Base-by-base conservation (phyloP, 768 basidiomycete species). In the Neoboletus subvelutipes region DNA sequence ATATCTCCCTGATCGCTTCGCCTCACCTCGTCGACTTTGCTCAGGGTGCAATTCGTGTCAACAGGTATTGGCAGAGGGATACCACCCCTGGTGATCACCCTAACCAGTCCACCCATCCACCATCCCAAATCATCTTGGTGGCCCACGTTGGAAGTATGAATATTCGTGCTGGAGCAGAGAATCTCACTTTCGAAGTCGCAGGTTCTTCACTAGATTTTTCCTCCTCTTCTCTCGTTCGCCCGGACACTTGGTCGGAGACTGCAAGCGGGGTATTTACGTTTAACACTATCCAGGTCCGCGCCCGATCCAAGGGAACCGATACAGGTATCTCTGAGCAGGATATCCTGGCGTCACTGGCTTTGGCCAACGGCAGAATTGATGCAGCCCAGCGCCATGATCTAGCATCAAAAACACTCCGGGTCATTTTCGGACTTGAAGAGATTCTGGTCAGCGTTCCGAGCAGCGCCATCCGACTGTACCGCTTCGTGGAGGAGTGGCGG, bases 401-500 rank as follows among this genome's bases (percentile, higher is more conserved):
- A 4, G 56, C 71, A 20, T 67, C 74, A 6, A 77, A 69, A 50
- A 66, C 68, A 5, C 76, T 74, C 18, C 81, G 80, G 13, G 62
- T 82, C 15, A 73, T 79, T 4, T 75, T 82, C 45, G 72, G 74
- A 3, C 62, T 85, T 5, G 75, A 75, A 12, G 75, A 74, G 24
- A 63, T 87, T 26, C 75, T 77, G 29, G 66, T 89, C 43, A 80
- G 79, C 53, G 84, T 94, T 24, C 92, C 92, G 4, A 86, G 91
- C 26, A 94, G 91, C 62, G 91, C 87, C 29, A 77, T 94, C 31
- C 83, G 87, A 17, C 76, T 92, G 5, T 90, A 90, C 69, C 83
- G 80, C 37, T 93, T 92, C 64, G 69, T 87, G 26, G 87, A 92
- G 63, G 87, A 92, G 64, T 94, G 93, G 93, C 77, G 83, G 63